Base-by-base conservation (phyloP, 73 alveolate genomes). In the Stentor roeselii region DNA sequence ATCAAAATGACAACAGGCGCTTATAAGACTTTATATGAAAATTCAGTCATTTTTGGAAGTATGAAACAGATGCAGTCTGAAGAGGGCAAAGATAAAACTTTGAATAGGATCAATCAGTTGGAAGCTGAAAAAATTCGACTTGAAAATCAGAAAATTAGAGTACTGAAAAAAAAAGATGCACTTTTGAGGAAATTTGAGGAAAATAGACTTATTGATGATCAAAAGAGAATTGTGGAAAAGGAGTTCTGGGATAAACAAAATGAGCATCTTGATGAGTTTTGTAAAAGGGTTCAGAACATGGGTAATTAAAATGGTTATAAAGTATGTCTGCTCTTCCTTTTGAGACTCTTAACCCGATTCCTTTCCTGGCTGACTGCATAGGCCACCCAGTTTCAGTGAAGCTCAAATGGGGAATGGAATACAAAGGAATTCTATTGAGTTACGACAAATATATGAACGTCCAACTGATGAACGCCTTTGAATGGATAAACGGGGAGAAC, bases 1-100 rank as follows among this genome's bases (percentile, higher is more conserved):
- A 93, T 98, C 75, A 97, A 98, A 82, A 97, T 97, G 99, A 95
- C 99, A 36, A 98, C 96, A 75, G 98, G 98, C 75, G 98, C 99
- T 21, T 98, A 98, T 86, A 96, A 98, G 90, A 98, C 99, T 42
- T 88, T 98, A 42, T 98, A 97, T 87, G 98, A 96, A 82, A 91
- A 97, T 87, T 88, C 98, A 3, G 89, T 87, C 39, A 91, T 97
- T 59, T 93, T 89, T 84, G 97, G 99, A 15, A 93, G 82, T 15
- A 37, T 78, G 39, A 96, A 96, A 85, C 96, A 96, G 84, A 89
- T 96, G 75, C 98, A 96, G 89, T 94, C 99, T 31, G 99, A 96
- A 87, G 96, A 93, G 80, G 99, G 99, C 60, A 96, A 96, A 86
- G 98, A 95, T 74, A 98, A 93, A 42, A 60, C 39, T 1, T 37